Evolutionary conservation across 441 rosid genomes (phyloP).

Genomic region (Erysimum cheiri): DNA sequence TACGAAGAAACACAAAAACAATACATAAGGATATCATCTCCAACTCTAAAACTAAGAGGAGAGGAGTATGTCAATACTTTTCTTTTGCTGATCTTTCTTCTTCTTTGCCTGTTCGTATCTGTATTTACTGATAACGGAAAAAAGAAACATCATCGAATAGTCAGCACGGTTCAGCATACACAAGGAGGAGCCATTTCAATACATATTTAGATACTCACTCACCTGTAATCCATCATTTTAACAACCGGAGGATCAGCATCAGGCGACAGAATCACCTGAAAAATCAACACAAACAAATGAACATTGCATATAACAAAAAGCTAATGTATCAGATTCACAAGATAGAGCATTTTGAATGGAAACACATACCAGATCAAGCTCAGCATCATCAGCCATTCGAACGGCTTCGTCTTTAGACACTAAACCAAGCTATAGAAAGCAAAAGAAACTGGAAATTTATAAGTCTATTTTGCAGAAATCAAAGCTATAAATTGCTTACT

Average conservation of each 20-base stretch:
- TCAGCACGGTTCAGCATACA: neutral
- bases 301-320: neutral
- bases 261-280: conserved; percentile 85
- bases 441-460: conserved; percentile 23
- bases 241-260: conserved; percentile 97
- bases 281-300: conserved; percentile 8
- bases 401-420: conserved; percentile 77
- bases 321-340: no score
- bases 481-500: neutral
- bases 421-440: conserved; percentile 71
- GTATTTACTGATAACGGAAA: conserved; percentile 66
- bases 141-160: conserved; percentile 22
- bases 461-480: conserved; percentile 13
- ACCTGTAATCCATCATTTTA: conserved; percentile 91
- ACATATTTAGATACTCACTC: conserved; percentile 46
- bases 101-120: conserved; percentile 84
- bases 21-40: conserved; percentile 19
- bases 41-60: conserved; percentile 41
- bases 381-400: conserved; percentile 82
- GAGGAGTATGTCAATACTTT: conserved; percentile 59
- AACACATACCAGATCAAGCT: conserved; percentile 77
- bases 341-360: conserved; percentile 2
- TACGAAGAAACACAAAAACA: conserved; percentile 36
- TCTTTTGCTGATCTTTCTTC: conserved; percentile 87
- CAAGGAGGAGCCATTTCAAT: neutral